Evolutionary conservation across 2,329 filamentous ascomycete genomes (phyloP).

Genomic region (Periconia sp.): DNA sequence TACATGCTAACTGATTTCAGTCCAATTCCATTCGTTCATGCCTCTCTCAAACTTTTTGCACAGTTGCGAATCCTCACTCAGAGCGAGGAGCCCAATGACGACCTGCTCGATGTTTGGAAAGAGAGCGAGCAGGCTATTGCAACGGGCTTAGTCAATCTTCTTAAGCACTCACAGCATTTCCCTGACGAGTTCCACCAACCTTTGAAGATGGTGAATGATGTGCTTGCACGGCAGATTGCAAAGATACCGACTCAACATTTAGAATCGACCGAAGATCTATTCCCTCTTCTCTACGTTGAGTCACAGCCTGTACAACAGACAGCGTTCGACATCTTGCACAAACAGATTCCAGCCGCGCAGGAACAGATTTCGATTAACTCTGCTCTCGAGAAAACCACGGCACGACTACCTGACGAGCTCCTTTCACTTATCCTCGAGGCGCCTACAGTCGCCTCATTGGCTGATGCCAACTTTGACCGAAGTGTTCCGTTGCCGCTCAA

Average conservation of each 20-base stretch:
- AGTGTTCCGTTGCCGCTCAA: constrained; percentile 70
- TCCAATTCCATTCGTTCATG: constrained; percentile 62
- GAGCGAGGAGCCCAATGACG: constrained; percentile 74
- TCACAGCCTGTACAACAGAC: constrained; percentile 76
- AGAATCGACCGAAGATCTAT: constrained; percentile 68
- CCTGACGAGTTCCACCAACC: constrained; percentile 64
- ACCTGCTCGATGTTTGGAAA: constrained; percentile 74
- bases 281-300: constrained; percentile 72
- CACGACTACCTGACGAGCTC: constrained; percentile 78
- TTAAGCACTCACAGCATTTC: constrained; percentile 57
- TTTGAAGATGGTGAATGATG: constrained; percentile 71
- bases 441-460: constrained; percentile 69
- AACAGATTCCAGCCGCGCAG: constrained; percentile 74
- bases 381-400: constrained; percentile 69
- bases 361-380: constrained; percentile 80
- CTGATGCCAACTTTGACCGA: constrained; percentile 65
- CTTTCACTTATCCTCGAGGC: constrained; percentile 80
- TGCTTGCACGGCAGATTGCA: constrained; percentile 70
- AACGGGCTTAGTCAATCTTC: constrained; percentile 61
- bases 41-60: constrained; percentile 71
- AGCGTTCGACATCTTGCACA: constrained; percentile 78
- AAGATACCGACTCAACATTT: constrained; percentile 65
- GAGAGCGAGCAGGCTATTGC: constrained; percentile 61
- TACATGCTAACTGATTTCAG: constrained; percentile 12
- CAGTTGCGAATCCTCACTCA: constrained; percentile 60